Percentiles rank a stretch among this genome's conserved stretches.
Conservation (phyloP, 1,139 yeast species). For the Hyphopichia buzzinii region DNA sequence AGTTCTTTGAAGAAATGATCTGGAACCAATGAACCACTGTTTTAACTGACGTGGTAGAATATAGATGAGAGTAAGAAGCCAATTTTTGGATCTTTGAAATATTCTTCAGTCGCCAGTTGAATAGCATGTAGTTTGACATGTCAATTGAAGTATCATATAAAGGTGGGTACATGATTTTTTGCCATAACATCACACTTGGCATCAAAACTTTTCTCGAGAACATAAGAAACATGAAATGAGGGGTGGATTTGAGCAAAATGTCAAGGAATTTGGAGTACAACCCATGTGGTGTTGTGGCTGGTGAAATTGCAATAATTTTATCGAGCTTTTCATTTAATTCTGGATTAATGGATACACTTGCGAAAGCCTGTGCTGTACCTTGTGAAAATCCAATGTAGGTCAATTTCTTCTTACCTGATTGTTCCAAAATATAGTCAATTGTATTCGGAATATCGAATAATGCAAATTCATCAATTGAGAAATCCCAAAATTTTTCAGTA, state of each 20-base stretch:
- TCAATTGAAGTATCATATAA: slow-evolving; percentile 75
- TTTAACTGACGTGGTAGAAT: slow-evolving; percentile 88
- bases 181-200: slow-evolving; percentile 83
- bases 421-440: slow-evolving; percentile 34
- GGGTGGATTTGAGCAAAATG: slow-evolving; percentile 74
- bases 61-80: slow-evolving; percentile 77
- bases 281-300: slow-evolving; percentile 93
- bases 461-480: slow-evolving; percentile 48
- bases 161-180: slow-evolving; percentile 77
- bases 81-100: slow-evolving; percentile 71
- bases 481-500: slow-evolving; percentile 41
- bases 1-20: slow-evolving; percentile 72
- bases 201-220: slow-evolving; percentile 75
- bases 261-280: slow-evolving; percentile 74
- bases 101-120: slow-evolving; percentile 75
- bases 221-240: slow-evolving; percentile 66
- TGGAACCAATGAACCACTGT: slow-evolving; percentile 97
- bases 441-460: slow-evolving; percentile 46
- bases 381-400: slow-evolving; percentile 85
- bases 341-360: slow-evolving; percentile 70
- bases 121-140: slow-evolving; percentile 59
- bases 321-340: slow-evolving; percentile 66
- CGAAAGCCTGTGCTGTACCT: slow-evolving; percentile 91
- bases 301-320: slow-evolving; percentile 78
- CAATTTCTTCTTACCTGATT: slow-evolving; percentile 33